Base-by-base conservation (phyloP, 2,329 filamentous ascomycete species). In the Penicillium thymicola region DNA sequence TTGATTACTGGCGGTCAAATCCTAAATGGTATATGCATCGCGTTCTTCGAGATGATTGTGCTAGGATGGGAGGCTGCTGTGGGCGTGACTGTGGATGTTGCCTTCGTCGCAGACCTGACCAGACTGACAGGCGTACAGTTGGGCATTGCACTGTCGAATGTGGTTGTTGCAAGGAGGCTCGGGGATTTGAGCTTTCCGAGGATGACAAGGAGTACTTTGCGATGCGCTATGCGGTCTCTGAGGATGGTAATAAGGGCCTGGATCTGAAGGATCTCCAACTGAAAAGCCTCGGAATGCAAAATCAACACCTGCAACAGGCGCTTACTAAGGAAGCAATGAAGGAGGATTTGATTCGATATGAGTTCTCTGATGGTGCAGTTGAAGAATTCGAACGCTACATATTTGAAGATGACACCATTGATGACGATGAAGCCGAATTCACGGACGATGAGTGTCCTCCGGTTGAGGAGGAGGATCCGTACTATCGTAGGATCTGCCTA, bases 131-230 rank as follows among this genome's bases (percentile, higher is more conserved):
- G 8, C 37, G 11, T 37, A 51, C 25, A 16, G 41, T 5, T 18
- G 45, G 55, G 7, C 55, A 58, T 30, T 58, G 51, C 34, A 58
- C 55, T 14, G 32, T 50, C 18, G 51, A 58, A 18, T 58, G 55
- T 36, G 38, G 18, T 4, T 58, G 55, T n/a, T 58, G 55, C 28
- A 18, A 25, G 6, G 18, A 23, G 38, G 44, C 41, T 18, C 21
- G 46, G 3, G 51, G 51, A 7, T 54, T 46, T 27, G 41, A 46
- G 3, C n/a, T 45, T 9, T 38, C 34, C 9, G 13, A 28, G 4
- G 30, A 51, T 9, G 21, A 36, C 27, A 40, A 21, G 16, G 38
- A 8, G 23, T 13, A 18, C 7, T 6, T 40, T 10, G 4, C 10
- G 25, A 28, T 28, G 7, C 23, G 34, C 10, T 32, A 46, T 10